phyloP scores from a whole-genome alignment of 78 protist genomes.

The Emiliania huxleyi region DNA sequence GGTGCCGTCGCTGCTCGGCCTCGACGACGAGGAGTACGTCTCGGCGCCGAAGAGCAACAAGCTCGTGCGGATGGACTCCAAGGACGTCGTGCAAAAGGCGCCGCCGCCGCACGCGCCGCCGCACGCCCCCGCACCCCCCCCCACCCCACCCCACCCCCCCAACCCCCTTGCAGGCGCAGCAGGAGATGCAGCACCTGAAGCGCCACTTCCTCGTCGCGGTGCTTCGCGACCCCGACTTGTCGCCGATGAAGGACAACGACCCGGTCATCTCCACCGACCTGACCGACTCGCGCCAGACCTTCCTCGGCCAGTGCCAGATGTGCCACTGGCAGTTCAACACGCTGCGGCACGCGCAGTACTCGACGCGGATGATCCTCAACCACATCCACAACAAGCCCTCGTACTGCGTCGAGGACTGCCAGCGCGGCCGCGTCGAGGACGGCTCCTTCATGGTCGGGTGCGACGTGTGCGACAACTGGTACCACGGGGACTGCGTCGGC shows the following conservation, averaged over 20 bases:
- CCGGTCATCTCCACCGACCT: not conserved
- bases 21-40: not conserved
- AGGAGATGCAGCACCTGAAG: not conserved
- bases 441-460: conserved; percentile 1
- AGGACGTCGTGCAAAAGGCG: not conserved
- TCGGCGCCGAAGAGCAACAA: not conserved
- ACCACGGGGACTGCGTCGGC: not conserved
- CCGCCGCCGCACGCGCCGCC: no score
- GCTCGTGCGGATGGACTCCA: not conserved
- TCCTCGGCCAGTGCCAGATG: not conserved
- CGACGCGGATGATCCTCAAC: not conserved
- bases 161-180: no score
- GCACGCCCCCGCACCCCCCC: no score
- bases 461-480: conserved; percentile 1
- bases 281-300: not conserved
- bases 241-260: not conserved
- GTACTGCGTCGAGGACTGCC: not conserved
- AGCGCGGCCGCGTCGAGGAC: not conserved
- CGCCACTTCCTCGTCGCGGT: not conserved
- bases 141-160: no score
- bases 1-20: not conserved
- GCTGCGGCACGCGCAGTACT: conserved; percentile 3
- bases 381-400: not conserved
- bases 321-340: conserved; percentile 9
- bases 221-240: not conserved